phyloP scores from a whole-genome alignment of 2,329 filamentous ascomycete species.

The Pseudogymnoascus sp. region DNA sequence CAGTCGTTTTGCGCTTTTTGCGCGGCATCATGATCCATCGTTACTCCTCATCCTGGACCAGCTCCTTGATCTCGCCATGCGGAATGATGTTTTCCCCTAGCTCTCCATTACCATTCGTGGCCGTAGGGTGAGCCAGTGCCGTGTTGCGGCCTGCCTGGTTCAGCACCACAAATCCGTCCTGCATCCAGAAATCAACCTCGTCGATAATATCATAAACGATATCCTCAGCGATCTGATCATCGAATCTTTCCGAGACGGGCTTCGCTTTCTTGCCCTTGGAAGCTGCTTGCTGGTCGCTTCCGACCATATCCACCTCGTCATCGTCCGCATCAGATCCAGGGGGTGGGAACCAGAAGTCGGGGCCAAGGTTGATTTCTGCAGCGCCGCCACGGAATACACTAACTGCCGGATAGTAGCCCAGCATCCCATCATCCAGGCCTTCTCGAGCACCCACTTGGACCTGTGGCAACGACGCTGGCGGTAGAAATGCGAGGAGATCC shows the following conservation, averaged over 20 bases:
- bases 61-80: constrained; percentile 54
- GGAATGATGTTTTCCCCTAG: constrained; percentile 25
- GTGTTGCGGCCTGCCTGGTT: constrained; percentile 11
- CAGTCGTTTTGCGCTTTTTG: not conserved
- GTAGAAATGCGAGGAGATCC: constrained; percentile 81
- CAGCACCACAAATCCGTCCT: constrained; percentile 47
- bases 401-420: constrained; percentile 91
- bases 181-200: constrained; percentile 83
- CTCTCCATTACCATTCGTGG: constrained; percentile 31
- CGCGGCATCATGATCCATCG: not conserved
- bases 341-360: constrained; percentile 84
- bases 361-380: constrained; percentile 89
- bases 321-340: constrained; percentile 40
- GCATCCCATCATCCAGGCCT: constrained; percentile 85
- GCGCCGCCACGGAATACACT: constrained; percentile 88
- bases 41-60: constrained; percentile 52
- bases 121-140: constrained; percentile 12
- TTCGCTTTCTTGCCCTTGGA: constrained; percentile 34
- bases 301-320: constrained; percentile 42
- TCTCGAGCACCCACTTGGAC: constrained; percentile 68
- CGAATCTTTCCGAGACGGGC: constrained; percentile 69
- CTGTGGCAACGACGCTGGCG: constrained; percentile 72
- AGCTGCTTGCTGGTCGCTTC: constrained; percentile 27
- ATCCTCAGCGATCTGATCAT: constrained; percentile 92
- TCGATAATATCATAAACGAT: constrained; percentile 88